Base-by-base conservation (phyloP, 768 basidiomycete species). In the Rickenella mellea region DNA sequence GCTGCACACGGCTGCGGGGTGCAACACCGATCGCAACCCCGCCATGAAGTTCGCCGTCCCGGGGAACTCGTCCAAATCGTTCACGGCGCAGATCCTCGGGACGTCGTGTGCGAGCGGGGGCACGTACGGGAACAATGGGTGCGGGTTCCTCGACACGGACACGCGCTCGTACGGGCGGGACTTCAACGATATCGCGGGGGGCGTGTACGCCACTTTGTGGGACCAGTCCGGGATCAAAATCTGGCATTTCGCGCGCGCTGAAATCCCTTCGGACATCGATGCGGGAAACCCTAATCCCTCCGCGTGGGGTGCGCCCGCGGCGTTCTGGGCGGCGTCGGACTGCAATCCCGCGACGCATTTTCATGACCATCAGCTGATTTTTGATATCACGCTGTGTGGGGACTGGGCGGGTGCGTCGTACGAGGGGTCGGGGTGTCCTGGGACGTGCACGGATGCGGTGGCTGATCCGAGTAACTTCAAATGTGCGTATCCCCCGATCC, bases 371-470 rank as follows among this genome's bases (percentile, higher is more conserved):
- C 51, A 53, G 48, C 52, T 69, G 43, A 55, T 68, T 32, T 54
- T 70, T 48, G 61, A 69, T 54, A 69, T 62, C 44, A 67, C 63
- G 31, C 54, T 67, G 29, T 68, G 63, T 43, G 69, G 71, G 32
- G 67, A 68, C 48, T 71, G 69, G 69, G 66, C 60, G 9, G 62
- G 63, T 38, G 41, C 52, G 17, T 52, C 55, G n/a, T 64, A 58
- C 57, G 30, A 37, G n/a, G 19, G 28, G 31, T 48, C 47, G 17
- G 54, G 57, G 9, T 64, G 62, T 51, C 58, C 58, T 6, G 57
- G 56, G 7, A 60, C 61, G 8, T 66, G 67, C 54, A 49, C 50
- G 8, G 52, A 54, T 14, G 40, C 51, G 3, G 49, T 57, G 10
- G 27, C 42, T 9, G 52, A 59, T 36, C 61, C 61, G 10, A 46